phyloP scores from a whole-genome alignment of 768 basidiomycete species.

The Udeniomyces megalosporus region DNA sequence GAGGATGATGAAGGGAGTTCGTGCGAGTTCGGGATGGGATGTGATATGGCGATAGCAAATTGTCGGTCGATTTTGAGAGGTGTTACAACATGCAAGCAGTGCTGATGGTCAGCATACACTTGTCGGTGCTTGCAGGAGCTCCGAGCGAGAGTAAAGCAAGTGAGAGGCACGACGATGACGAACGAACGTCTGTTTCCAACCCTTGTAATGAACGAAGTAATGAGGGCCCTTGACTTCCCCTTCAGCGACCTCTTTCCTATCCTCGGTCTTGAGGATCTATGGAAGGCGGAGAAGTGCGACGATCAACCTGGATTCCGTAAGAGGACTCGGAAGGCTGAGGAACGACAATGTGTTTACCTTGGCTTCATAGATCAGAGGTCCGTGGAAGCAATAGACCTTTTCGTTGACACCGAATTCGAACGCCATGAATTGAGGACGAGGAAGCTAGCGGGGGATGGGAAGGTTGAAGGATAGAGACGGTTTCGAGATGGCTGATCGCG shows the following conservation, averaged over 20 bases:
- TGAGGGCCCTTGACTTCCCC: slow-evolving; percentile 50
- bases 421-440: neutral
- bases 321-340: neutral
- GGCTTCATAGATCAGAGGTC: slow-evolving; percentile 87
- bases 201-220: slow-evolving; percentile 96
- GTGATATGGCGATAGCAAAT: no score
- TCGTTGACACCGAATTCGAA: slow-evolving; percentile 43
- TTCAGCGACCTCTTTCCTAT: slow-evolving; percentile 44
- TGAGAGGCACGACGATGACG: no score
- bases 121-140: no score
- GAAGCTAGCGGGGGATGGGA: no score
- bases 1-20: slow-evolving; percentile 1
- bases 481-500: neutral
- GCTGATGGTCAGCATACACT: no score
- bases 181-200: slow-evolving; percentile 51
- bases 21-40: no score
- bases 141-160: no score
- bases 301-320: neutral
- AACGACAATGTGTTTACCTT: slow-evolving; percentile 36
- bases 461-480: neutral
- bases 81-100: no score
- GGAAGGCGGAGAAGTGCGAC: neutral
- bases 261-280: slow-evolving; percentile 48
- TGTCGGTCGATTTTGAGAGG: no score
- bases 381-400: slow-evolving; percentile 82